Evolutionary conservation across 2,329 filamentous ascomycete species (phyloP).

Genomic region (Botrytis galanthina): DNA sequence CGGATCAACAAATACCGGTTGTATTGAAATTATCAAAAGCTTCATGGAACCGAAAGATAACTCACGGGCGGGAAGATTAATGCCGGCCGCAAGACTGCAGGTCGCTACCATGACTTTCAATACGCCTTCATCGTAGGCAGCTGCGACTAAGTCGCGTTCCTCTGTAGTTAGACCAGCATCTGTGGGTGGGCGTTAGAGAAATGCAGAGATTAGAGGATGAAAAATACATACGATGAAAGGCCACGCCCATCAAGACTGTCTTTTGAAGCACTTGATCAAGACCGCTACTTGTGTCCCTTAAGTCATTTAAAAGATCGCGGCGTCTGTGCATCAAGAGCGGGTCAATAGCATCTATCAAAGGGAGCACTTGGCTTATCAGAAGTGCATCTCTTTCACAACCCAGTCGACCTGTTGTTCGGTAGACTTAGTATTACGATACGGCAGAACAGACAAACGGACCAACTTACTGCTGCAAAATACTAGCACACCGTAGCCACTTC

Average conservation of each 20-base stretch:
- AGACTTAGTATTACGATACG: neutral
- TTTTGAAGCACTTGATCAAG: conserved; percentile 64
- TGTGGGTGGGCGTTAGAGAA: conserved; percentile 3
- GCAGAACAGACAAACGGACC: neutral
- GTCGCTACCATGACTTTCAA: conserved; percentile 73
- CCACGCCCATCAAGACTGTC: conserved; percentile 65
- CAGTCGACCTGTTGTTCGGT: conserved; percentile 43
- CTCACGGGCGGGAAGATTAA: conserved; percentile 66
- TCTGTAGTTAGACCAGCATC: conserved; percentile 70
- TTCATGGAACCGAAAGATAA: neutral
- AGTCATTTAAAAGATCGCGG: conserved; percentile 61
- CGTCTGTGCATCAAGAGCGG: conserved; percentile 54
- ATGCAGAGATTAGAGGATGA: neutral
- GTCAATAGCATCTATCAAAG: conserved; percentile 45
- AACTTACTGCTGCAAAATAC: conserved; percentile 66
- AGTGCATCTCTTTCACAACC: conserved; percentile 67
- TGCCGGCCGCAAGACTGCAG: conserved; percentile 78
- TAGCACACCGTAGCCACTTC: conserved; percentile 66
- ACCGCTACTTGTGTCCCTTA: conserved; percentile 64
- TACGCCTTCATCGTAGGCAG: conserved; percentile 66
- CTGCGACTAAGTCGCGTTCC: conserved; percentile 69
- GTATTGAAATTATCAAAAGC: neutral
- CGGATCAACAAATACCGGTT: neutral
- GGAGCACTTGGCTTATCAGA: conserved; percentile 66
- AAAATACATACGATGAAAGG: conserved; percentile 64